Evolutionary conservation across 1,284 basidiomycete species (phyloP), one percentile per base, ranked within the genome.

Genomic region (Pseudozyma tsukubaensis): DNA sequence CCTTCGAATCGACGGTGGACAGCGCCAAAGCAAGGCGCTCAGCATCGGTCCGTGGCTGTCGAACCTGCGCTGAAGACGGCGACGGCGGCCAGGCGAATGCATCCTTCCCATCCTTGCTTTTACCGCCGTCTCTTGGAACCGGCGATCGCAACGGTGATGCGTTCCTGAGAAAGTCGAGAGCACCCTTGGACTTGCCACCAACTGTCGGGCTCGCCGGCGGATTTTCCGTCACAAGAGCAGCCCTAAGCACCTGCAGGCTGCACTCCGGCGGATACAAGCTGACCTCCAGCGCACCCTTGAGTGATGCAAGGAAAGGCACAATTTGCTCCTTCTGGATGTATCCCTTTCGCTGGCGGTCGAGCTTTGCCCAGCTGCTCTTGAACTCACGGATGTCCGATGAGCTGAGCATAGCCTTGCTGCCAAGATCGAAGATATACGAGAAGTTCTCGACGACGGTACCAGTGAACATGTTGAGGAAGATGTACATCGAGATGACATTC

Each of bases 381-480:
- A 94, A 98, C 0, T 90, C 52, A 3, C 84, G 76, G 59, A 85
- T 83, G 56, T 83, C 78, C 77, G 94, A 92, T 50, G 96, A 89
- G 21, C 91, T 92, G 47, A 98, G 90, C 0, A 91, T 90, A 59
- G 91, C 92, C 32, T 91, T 89, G n/a, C 91, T 91, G 19, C 92
- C 92, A 7, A 92, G 89, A 55, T 97, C 94, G 86, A 95, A 96
- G 10, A 98, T 93, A 85, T 96, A 97, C 19, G 94, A 93, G 85
- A 99, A 98, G 82, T 92, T 97, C 85, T 98, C 92, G 78, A 98
- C 94, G 60, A 98, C 92, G 70, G 95, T 93, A 91, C 91, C 91
- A 88, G 76, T 69, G 45, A 79, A 60, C 61, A 79, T 91, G 87
- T 97, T 97, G 77, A 94, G 89, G 86, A 98, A 95, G 66, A 72